Percentiles rank a stretch among this genome's conserved stretches.
phyloP scores from a whole-genome alignment of 352 stramenopile species.

The Nothophytophthora sp. region DNA sequence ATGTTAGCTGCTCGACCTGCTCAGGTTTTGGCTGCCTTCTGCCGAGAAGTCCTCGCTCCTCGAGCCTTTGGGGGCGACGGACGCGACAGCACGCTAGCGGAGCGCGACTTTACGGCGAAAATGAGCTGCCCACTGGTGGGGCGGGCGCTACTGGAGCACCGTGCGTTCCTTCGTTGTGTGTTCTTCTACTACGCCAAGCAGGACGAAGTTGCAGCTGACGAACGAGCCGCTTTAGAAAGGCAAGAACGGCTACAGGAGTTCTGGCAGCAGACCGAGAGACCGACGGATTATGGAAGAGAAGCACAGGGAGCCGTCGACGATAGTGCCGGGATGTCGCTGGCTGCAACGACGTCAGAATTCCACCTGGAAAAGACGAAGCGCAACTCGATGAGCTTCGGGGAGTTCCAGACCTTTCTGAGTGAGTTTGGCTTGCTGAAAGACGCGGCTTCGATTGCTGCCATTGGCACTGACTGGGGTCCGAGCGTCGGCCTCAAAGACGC shows the following conservation, averaged over 20 bases:
- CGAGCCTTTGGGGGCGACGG: constrained; percentile 14
- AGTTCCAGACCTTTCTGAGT: constrained; percentile 43
- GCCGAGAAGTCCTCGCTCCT: constrained; percentile 33
- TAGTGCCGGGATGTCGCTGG: constrained; percentile 5
- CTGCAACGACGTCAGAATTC: constrained; percentile 18
- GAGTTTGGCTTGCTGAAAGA: constrained; percentile 30
- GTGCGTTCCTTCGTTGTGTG: constrained; percentile 47
- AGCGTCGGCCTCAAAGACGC: constrained; percentile 23
- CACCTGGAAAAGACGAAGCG: constrained; percentile 56
- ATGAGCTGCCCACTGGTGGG: constrained; percentile 43
- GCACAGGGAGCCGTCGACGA: no score
- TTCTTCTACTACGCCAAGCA: constrained; percentile 66
- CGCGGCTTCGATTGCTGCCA: no score
- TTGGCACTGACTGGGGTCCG: not conserved
- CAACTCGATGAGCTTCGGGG: constrained; percentile 53
- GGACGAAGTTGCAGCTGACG: constrained; percentile 26
- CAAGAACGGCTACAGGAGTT: constrained; percentile 11
- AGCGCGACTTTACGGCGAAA: constrained; percentile 42
- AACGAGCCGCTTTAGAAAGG: constrained; percentile 14
- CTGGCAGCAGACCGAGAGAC: no score
- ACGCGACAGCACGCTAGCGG: constrained; percentile 11
- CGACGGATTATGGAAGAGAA: no score
- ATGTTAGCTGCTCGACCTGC: constrained; percentile 12
- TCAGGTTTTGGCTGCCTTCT: constrained; percentile 45
- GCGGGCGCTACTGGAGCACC: constrained; percentile 52